These are phyloP conservation scores for Zygoascus sp. DNA, from an alignment of 1,139 yeast genomes.

Conservation along the genomic window DNA sequence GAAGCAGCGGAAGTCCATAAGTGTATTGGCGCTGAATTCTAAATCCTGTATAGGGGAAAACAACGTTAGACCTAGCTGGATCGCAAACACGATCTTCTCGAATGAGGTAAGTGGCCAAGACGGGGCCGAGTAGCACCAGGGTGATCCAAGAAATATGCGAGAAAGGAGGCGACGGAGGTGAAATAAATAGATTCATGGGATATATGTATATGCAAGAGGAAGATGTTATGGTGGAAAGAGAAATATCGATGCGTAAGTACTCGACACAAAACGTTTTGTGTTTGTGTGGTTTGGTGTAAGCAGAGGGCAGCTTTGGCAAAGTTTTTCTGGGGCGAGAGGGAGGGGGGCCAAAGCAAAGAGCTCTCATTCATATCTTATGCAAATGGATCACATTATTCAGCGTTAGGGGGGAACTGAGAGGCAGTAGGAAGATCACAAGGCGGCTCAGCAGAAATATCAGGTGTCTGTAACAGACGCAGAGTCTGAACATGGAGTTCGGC, in stretches of 20 bases:
- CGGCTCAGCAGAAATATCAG: not conserved
- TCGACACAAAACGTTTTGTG: too few relatives aligned
- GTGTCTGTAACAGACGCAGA: constrained; percentile 2
- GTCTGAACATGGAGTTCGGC: constrained; percentile 25
- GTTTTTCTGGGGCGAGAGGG: too few relatives aligned
- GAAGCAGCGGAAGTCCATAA: constrained; percentile 42
- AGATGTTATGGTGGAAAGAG: constrained; percentile 2
- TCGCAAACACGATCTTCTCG: constrained; percentile 39
- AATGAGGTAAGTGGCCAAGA: constrained; percentile 19
- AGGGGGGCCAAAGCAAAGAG: too few relatives aligned
- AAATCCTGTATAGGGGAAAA: constrained; percentile 55
- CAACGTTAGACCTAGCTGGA: constrained; percentile 31
- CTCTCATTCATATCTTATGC: too few relatives aligned
- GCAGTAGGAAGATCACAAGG: too few relatives aligned
- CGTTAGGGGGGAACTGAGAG: too few relatives aligned
- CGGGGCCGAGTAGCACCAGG: not conserved
- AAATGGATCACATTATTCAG: too few relatives aligned
- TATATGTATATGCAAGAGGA: too few relatives aligned
- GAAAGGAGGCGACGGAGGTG: not conserved
- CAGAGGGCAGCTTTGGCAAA: too few relatives aligned
- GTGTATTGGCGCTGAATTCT: constrained; percentile 49
- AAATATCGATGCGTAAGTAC: too few relatives aligned
- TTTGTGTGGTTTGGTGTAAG: too few relatives aligned
- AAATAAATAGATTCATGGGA: not conserved
- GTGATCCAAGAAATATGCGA: not conserved